Evolutionary conservation across 2,329 filamentous ascomycete species (phyloP), one percentile per base, ranked within the genome.

Genomic region (Cladosporium sp.): DNA sequence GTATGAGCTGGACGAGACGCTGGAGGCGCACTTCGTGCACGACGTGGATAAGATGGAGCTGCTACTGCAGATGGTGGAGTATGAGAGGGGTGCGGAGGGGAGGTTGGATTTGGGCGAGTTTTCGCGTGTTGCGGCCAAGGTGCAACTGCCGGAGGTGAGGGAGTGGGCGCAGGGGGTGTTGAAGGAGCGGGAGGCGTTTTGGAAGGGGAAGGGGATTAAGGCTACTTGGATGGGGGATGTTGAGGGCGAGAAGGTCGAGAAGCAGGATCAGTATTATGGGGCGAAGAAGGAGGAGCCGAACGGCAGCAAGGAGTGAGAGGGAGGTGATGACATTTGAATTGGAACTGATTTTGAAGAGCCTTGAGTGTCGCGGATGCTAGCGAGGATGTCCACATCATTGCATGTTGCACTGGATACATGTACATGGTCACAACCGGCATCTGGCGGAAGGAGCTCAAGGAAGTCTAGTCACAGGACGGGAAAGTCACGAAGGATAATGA

Each of bases 11-110:
- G 84, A 83, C 15, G 64, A 85, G 72, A 97, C 93, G 7, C 73
- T 85, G 12, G 92, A 99, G 67, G 88, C 86, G 59, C 78, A 84
- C 54, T 97, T 92, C 57, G 93, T 99, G 38, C 93, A 99, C 68
- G 93, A 99, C 68, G 82, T 99, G 53, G 93, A 99, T 72, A 97
- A 97, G 83, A 84, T 99, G 69, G 93, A 99, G 73, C 75, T 99
- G 58, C 72, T 99, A 54, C 73, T 95, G 64, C 93, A 99, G 74
- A 96, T 96, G 88, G 75, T 95, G 24, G 93, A 99, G 70, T 99
- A 99, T 65, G 93, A 99, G 79, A 85, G 86, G 61, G 73, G 78
- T 11, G 76, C 82, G 43, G 71, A 83, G 50, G 81, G 82, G 22
- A 71, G 73, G 56, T 68, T 89, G 34, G 89, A 97, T 68, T 73